Evolutionary conservation across 192 early-diverging fungal genomes (phyloP).

Genomic region (Gryganskiella cystojenkinii): DNA sequence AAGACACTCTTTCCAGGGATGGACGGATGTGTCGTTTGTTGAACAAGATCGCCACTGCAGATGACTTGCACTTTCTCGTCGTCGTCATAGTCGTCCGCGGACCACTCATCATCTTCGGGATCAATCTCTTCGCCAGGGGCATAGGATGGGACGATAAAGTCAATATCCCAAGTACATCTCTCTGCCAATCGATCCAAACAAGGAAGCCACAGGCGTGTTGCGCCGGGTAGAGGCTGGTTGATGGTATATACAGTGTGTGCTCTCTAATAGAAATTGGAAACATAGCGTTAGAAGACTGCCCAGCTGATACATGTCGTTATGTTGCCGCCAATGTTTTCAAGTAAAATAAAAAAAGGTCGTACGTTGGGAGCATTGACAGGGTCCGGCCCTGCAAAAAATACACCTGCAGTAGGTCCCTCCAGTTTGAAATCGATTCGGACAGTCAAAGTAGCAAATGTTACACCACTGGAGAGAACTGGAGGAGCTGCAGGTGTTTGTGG

Average conservation of each 20-base stretch:
- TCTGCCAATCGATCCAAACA: slow-evolving; percentile 77
- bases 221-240: slow-evolving; percentile 72
- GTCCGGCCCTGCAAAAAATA: slow-evolving; percentile 70
- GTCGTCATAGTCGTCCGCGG: slow-evolving; percentile 58
- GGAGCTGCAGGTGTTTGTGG: slow-evolving; percentile 44
- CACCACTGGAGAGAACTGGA: slow-evolving; percentile 16
- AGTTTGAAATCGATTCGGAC: slow-evolving; percentile 65
- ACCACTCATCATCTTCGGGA: slow-evolving; percentile 48
- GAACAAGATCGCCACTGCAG: slow-evolving; percentile 76
- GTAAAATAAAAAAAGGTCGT: slow-evolving; percentile 7
- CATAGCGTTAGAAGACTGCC: background rate
- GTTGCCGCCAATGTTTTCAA: too few species aligned
- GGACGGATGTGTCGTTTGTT: slow-evolving; percentile 70
- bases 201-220: slow-evolving; percentile 81
- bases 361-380: slow-evolving; percentile 65
- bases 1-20: slow-evolving; percentile 69
- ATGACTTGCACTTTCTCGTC: slow-evolving; percentile 65
- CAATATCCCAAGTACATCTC: slow-evolving; percentile 84
- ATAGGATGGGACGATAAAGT: slow-evolving; percentile 72
- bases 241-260: slow-evolving; percentile 72
- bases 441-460: slow-evolving; percentile 53
- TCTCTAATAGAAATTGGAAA: slow-evolving; percentile 29
- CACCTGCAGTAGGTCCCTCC: slow-evolving; percentile 59
- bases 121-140: slow-evolving; percentile 30
- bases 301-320: background rate